A percentile compares a stretch with the other conserved stretches of the same genome.
phyloP scores from a whole-genome alignment of 2,329 filamentous ascomycete genomes.

The Balansia obtecta region DNA sequence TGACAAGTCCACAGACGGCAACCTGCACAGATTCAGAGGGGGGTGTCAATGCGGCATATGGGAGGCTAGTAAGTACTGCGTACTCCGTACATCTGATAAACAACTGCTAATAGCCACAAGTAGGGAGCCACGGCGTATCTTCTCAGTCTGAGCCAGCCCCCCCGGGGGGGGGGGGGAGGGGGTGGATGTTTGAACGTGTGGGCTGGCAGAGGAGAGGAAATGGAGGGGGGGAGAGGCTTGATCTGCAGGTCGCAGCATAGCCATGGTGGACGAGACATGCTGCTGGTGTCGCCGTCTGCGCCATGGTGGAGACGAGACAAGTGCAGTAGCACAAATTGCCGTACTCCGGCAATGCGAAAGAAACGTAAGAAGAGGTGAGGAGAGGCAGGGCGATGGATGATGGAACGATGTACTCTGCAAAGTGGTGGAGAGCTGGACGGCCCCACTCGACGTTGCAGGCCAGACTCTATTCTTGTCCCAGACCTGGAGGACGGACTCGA shows the following conservation, averaged over 20 bases:
- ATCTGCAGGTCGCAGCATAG: constrained; percentile 6
- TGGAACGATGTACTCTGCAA: not conserved
- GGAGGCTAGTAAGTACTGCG: too few relatives aligned
- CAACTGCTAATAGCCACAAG: too few relatives aligned
- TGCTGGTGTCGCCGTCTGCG: not conserved
- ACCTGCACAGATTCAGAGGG: not conserved
- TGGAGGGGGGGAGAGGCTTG: not conserved
- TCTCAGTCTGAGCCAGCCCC: too few relatives aligned
- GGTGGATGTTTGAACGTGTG: not conserved
- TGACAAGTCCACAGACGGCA: not conserved
- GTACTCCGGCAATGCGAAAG: not conserved
- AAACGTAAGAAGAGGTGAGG: not conserved
- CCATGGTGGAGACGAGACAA: not conserved
- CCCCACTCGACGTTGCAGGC: not conserved
- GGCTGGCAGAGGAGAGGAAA: not conserved
- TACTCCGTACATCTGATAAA: too few relatives aligned
- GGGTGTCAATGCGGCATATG: not conserved
- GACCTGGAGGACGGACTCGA: too few relatives aligned
- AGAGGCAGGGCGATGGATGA: not conserved
- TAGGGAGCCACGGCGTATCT: too few relatives aligned
- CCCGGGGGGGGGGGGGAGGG: too few relatives aligned
- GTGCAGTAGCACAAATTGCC: constrained; percentile 4
- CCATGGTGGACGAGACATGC: not conserved
- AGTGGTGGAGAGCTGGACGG: not conserved
- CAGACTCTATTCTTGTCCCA: not conserved